These are phyloP conservation scores for Delitschia confertaspora DNA, from an alignment of 495 filamentous ascomycete species.

Conservation along the genomic window DNA sequence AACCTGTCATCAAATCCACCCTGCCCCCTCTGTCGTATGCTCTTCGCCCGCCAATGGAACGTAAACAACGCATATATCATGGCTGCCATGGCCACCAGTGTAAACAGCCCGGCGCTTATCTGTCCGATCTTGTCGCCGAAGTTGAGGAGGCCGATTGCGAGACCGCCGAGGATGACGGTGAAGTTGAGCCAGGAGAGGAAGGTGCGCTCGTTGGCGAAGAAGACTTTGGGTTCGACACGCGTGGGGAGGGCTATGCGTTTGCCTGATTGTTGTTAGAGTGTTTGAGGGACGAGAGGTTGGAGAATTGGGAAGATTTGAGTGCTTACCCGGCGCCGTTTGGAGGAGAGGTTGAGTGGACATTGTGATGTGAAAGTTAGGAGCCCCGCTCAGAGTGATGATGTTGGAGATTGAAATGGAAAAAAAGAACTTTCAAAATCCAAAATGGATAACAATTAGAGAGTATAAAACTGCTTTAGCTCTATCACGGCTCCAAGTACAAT, in stretches of 20 bases:
- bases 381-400: too few species aligned
- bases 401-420: too few species aligned
- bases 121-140: conserved; percentile 90
- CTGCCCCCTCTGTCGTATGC: conserved; percentile 82
- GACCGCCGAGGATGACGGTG: conserved; percentile 91
- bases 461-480: too few species aligned
- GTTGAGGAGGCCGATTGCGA: conserved; percentile 93
- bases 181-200: conserved; percentile 99
- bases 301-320: conserved; percentile 2
- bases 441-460: too few species aligned
- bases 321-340: conserved; percentile 70
- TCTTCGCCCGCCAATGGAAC: conserved; percentile 94
- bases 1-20: conserved; percentile 94
- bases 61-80: conserved; percentile 94
- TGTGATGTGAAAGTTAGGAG: too few species aligned
- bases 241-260: conserved; percentile 98
- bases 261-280: conserved; percentile 45
- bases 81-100: conserved; percentile 82
- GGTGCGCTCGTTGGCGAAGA: conserved; percentile 99
- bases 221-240: conserved; percentile 97
- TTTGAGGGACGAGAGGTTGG: conserved; percentile 5
- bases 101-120: conserved; percentile 88
- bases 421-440: too few species aligned
- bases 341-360: conserved; percentile 98
- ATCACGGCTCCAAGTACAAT: too few species aligned